phyloP scores from a whole-genome alignment of 331 rosid species.

The Prunus yedoensis region DNA sequence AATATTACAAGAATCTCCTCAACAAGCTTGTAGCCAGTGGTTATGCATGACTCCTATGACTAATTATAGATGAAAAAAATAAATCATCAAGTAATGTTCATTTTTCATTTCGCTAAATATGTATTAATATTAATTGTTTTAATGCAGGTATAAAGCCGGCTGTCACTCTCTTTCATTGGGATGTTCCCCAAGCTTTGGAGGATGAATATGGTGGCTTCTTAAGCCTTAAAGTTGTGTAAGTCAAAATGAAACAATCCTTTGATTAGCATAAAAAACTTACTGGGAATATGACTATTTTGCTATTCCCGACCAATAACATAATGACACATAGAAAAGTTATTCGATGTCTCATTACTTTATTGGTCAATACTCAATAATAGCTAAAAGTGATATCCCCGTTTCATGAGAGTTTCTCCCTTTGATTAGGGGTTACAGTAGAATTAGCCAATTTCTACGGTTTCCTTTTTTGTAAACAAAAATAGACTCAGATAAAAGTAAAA shows the following conservation, averaged over 20 bases:
- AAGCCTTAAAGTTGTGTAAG: constrained; percentile 30
- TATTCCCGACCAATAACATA: accelerated
- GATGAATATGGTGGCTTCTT: constrained; percentile 33
- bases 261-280: no score
- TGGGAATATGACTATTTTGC: accelerated
- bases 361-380: accelerated
- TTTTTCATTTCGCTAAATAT: neutral
- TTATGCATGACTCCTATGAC: neutral
- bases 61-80: neutral
- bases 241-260: neutral
- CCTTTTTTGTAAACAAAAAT: no score
- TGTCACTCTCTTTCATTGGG: constrained; percentile 41
- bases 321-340: no score
- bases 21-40: constrained; percentile 24
- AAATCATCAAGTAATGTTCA: neutral
- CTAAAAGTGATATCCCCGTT: no score
- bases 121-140: neutral
- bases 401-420: no score
- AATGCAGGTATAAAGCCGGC: constrained; percentile 21
- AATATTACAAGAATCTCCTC: constrained; percentile 31
- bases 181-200: constrained; percentile 28
- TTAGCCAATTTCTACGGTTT: no score
- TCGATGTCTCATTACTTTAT: no score
- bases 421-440: no score
- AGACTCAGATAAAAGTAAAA: no score